Conservation (phyloP, 2,329 filamentous ascomycete species). For the Cercospora sp. region DNA sequence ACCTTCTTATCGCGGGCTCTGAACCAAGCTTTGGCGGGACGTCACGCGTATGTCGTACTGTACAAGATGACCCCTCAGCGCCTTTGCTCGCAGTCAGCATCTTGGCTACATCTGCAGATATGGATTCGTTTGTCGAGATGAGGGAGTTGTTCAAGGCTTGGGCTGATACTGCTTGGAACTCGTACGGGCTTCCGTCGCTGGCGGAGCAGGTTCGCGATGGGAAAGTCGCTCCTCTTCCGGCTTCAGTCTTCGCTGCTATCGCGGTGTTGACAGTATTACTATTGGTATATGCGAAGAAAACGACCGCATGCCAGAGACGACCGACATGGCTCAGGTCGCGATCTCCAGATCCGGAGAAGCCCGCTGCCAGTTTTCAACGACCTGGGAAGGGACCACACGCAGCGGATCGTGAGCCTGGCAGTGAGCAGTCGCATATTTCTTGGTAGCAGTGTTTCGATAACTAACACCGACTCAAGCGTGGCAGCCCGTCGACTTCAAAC, state of each 20-base stretch:
- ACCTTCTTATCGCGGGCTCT: slow-evolving; percentile 11
- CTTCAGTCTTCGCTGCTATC: background rate
- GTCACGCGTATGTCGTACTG: background rate
- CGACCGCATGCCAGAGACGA: background rate
- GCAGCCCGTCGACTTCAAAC: slow-evolving; percentile 58
- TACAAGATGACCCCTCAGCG: background rate
- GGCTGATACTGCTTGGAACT: too few relatives aligned
- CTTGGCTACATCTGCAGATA: background rate
- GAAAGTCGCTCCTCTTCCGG: background rate
- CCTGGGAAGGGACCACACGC: slow-evolving; percentile 37
- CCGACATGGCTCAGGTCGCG: slow-evolving; percentile 17
- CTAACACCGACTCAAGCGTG: slow-evolving; percentile 57
- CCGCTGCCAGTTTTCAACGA: slow-evolving; percentile 29
- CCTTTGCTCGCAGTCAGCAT: background rate
- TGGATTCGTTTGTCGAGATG: background rate
- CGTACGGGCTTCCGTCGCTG: too few relatives aligned
- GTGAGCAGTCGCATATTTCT: too few relatives aligned
- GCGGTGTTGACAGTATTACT: background rate
- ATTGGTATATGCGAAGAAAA: background rate
- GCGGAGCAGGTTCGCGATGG: background rate
- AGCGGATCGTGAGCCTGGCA: slow-evolving; percentile 47
- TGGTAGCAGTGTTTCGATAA: too few relatives aligned
- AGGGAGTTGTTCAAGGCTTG: background rate
- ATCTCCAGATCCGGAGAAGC: slow-evolving; percentile 51
- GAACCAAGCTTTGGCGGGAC: slow-evolving; percentile 5